A percentile compares a stretch with the other conserved stretches of the same genome.
Conservation (phyloP, 2,329 filamentous ascomycete genomes). For the Tympanopsis confertula region DNA sequence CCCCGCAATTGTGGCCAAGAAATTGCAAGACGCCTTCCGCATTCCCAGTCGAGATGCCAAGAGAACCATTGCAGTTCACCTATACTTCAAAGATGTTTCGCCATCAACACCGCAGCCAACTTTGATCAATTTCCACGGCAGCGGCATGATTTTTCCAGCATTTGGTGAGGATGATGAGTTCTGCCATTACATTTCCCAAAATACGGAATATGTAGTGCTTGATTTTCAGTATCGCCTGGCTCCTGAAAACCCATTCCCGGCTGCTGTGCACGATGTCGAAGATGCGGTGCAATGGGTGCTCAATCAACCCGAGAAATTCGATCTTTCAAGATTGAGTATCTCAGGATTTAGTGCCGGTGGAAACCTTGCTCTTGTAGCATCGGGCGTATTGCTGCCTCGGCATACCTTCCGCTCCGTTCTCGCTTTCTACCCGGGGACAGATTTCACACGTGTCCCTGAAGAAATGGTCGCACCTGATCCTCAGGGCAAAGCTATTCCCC, state of each 20-base stretch:
- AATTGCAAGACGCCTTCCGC: no score
- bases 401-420: constrained; percentile 36
- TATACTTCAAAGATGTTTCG: no score
- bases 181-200: constrained; percentile 17
- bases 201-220: constrained; percentile 12
- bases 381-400: constrained; percentile 20
- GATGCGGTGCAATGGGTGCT: constrained; percentile 20
- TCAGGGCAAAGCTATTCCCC: constrained; percentile 7
- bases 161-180: constrained; percentile 25
- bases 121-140: constrained; percentile 22
- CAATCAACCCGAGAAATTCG: constrained; percentile 12
- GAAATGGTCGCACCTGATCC: constrained; percentile 14
- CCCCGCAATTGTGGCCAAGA: no score
- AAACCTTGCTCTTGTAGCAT: constrained; percentile 24
- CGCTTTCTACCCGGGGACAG: constrained; percentile 26
- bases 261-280: constrained; percentile 25
- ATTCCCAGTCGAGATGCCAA: no score
- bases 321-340: constrained; percentile 23
- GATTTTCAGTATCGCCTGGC: constrained; percentile 26
- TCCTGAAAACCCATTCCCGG: constrained; percentile 26
- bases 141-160: constrained; percentile 19
- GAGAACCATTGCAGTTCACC: no score
- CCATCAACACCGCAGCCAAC: constrained; percentile 9
- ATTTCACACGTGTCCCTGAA: constrained; percentile 15
- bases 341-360: constrained; percentile 34